Conservation (phyloP, 768 basidiomycete genomes). For the Austroboletus festivus region DNA sequence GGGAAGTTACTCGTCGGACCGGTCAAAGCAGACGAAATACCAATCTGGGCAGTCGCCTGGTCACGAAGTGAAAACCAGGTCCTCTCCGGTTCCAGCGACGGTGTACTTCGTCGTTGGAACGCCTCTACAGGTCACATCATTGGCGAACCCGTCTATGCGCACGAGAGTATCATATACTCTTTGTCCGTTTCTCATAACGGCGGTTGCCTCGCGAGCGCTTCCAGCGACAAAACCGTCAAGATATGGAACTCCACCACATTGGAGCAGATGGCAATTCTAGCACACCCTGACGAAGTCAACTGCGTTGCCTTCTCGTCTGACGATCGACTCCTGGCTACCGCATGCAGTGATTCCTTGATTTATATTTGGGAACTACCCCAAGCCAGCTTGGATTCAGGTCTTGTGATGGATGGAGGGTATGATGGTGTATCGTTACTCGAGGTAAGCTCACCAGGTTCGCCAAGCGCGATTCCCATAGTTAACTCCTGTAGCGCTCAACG, state of each 20-base stretch:
- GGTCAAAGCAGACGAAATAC: constrained; percentile 18
- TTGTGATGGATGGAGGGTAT: constrained; percentile 22
- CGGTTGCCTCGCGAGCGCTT: constrained; percentile 26
- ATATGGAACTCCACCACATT: constrained; percentile 29
- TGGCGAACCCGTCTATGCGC: constrained; percentile 23
- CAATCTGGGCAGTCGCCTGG: constrained; percentile 31
- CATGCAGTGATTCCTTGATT: constrained; percentile 28
- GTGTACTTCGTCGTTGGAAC: constrained; percentile 25
- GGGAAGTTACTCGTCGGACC: constrained; percentile 27
- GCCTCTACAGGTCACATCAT: constrained; percentile 18
- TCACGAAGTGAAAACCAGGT: constrained; percentile 28
- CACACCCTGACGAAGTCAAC: constrained; percentile 26
- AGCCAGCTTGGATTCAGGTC: constrained; percentile 28
- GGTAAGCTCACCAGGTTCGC: constrained; percentile 14
- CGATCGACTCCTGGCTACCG: constrained; percentile 30
- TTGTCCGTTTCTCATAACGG: constrained; percentile 28
- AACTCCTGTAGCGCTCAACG: constrained; percentile 12
- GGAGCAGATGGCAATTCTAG: constrained; percentile 21
- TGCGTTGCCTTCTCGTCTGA: constrained; percentile 31
- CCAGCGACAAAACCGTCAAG: constrained; percentile 28
- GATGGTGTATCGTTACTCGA: constrained; percentile 25
- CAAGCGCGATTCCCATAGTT: constrained; percentile 1
- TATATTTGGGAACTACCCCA: constrained; percentile 32
- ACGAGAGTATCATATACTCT: constrained; percentile 27
- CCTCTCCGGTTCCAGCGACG: constrained; percentile 24